phyloP scores from a whole-genome alignment of 75 land plant species.

The Picea sitchensis region DNA sequence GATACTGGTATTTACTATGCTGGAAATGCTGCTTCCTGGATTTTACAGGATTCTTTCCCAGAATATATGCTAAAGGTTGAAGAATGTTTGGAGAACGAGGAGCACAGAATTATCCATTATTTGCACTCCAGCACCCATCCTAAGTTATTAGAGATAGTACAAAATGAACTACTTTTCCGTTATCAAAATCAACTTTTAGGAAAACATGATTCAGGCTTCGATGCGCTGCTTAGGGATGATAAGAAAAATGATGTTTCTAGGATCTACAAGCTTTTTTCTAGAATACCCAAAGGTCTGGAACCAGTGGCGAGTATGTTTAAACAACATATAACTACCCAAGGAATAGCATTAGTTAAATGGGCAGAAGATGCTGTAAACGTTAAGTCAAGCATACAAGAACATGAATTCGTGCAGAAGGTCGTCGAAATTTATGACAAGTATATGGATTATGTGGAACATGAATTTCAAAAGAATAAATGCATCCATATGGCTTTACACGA shows the following conservation, averaged over 20 bases:
- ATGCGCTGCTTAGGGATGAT: conserved; percentile 79
- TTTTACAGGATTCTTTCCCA: conserved; percentile 84
- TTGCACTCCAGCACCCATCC: conserved; percentile 78
- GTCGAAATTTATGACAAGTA: conserved; percentile 84
- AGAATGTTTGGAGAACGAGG: conserved; percentile 76
- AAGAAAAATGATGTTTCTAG: conserved; percentile 89
- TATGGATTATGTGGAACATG: conserved; percentile 70
- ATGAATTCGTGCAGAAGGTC: conserved; percentile 51
- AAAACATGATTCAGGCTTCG: conserved; percentile 90
- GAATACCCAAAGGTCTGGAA: conserved; percentile 70
- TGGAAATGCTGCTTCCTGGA: conserved; percentile 83
- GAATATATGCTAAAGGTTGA: conserved; percentile 92
- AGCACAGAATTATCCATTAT: conserved; percentile 70
- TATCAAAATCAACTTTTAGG: conserved; percentile 75
- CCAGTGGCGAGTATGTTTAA: conserved; percentile 76
- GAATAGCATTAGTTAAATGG: conserved; percentile 76
- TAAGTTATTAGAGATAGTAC: conserved; percentile 80
- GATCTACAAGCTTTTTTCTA: conserved; percentile 74
- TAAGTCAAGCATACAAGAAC: conserved; percentile 13
- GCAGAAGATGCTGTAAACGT: conserved; percentile 60
- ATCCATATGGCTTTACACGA: conserved; percentile 85
- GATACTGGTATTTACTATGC: conserved; percentile 79
- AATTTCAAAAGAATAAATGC: conserved; percentile 64
- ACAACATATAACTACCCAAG: conserved; percentile 88
- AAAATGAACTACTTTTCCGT: conserved; percentile 44